Conservation (phyloP, 2,329 filamentous ascomycete genomes). For the Hypoxylon rubiginosum region DNA sequence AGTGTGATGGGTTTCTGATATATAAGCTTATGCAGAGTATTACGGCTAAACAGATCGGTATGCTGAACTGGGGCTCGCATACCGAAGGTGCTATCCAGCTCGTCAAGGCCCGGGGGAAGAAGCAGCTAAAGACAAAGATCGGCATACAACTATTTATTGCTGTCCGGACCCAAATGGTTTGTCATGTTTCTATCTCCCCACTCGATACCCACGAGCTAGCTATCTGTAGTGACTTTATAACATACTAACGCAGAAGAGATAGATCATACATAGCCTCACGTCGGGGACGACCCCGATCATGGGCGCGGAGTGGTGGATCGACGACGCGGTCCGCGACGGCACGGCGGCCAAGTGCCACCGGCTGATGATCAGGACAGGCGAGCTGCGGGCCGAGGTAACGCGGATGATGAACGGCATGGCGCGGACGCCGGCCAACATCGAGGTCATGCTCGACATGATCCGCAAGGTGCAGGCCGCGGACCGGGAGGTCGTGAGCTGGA, state of each 20-base stretch:
- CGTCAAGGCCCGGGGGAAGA: conserved; percentile 68
- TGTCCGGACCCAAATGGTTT: conserved; percentile 72
- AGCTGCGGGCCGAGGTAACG: conserved; percentile 68
- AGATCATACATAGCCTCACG: conserved; percentile 69
- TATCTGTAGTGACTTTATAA: background rate
- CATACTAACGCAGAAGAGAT: background rate
- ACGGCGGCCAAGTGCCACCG: conserved; percentile 63
- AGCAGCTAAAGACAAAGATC: conserved; percentile 66
- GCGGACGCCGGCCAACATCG: conserved; percentile 64
- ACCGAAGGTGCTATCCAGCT: conserved; percentile 74
- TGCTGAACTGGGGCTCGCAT: conserved; percentile 73
- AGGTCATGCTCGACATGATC: conserved; percentile 66
- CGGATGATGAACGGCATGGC: conserved; percentile 61
- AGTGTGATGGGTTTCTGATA: conserved; percentile 25
- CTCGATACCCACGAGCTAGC: background rate
- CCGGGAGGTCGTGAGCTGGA: conserved; percentile 66
- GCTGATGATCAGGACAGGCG: conserved; percentile 66
- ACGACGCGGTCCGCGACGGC: conserved; percentile 64
- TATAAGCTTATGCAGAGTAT: conserved; percentile 57
- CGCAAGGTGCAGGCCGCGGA: conserved; percentile 66
- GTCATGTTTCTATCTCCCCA: conserved; percentile 34
- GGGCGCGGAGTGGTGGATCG: conserved; percentile 72
- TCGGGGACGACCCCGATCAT: conserved; percentile 66
- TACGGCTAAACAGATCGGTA: conserved; percentile 66
- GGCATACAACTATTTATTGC: conserved; percentile 70